Evolutionary conservation across 2,329 filamentous ascomycete genomes (phyloP), one percentile per base, ranked within the genome.

Genomic region (Plectosphaerella plurivora): DNA sequence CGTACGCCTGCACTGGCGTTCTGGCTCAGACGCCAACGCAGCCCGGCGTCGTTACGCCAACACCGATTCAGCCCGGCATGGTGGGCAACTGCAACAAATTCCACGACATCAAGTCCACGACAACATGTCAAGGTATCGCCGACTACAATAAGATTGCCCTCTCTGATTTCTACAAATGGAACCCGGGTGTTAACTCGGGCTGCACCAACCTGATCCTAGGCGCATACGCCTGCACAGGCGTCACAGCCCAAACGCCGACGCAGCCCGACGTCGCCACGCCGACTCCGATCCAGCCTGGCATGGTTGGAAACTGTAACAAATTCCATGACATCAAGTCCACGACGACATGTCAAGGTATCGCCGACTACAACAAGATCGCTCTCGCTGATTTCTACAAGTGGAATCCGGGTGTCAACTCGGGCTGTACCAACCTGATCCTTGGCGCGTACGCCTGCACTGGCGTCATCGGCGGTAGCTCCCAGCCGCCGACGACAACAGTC

Each of bases 1-100:
- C 44, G 25, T 35, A 50, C 18, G 3, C 47, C 46, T 3, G 14
- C 28, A 59, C 56, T 47, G 59, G 58, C 35, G 56, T 61, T 39
- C 45, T 55, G 2, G 65, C 64, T 10, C 65, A 66, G 1, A 57
- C 58, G 20, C 63, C 66, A 6, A 60, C 53, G 14, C 64, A 68
- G 50, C 50, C 59, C 3, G 60, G 60, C 39, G 66, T 68, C 52
- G 55, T 58, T 9, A 49, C n/a, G n/a, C n/a, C n/a, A n/a, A n/a
- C n/a, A n/a, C n/a, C n/a, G n/a, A n/a, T n/a, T n/a, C n/a, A n/a
- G 50, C 12, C n/a, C n/a, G n/a, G n/a, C n/a, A n/a, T n/a, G n/a
- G n/a, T n/a, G n/a, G n/a, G n/a, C n/a, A n/a, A n/a, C 50, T 68
- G 65, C 28, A 59, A 65, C 6, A 61, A 55, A 33, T 68, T 67